phyloP scores from a whole-genome alignment of 306 rosid genomes.

The Fragaria nilgerrensis region DNA sequence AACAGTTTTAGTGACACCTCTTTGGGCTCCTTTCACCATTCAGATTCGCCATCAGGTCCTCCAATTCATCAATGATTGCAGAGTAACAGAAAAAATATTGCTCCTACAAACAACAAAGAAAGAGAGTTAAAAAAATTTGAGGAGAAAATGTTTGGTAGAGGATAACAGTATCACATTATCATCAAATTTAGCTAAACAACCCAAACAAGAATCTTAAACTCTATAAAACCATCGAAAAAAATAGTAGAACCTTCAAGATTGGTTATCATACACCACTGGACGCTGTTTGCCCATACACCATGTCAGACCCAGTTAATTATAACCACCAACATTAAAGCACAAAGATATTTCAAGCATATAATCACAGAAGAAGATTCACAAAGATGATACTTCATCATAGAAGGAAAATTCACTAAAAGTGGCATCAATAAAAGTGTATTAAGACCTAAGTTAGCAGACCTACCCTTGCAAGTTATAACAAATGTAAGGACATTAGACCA shows the following conservation, averaged over 20 bases:
- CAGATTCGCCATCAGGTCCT: conserved; percentile 56
- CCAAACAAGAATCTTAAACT: neutral
- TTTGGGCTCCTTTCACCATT: conserved; percentile 24
- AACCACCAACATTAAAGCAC: neutral
- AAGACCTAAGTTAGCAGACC: neutral
- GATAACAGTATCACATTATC: neutral
- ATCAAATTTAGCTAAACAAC: neutral
- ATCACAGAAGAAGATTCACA: neutral
- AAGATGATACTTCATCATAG: neutral
- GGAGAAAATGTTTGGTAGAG: neutral
- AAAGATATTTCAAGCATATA: neutral
- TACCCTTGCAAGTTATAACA: neutral
- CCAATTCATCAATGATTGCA: conserved; percentile 63
- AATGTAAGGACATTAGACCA: neutral
- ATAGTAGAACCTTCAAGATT: neutral
- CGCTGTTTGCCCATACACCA: neutral
- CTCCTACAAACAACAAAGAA: conserved; percentile 10
- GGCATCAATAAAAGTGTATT: neutral
- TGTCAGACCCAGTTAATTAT: neutral
- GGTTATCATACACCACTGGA: neutral
- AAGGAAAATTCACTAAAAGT: neutral
- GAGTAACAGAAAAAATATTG: conserved; percentile 62
- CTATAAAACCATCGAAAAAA: neutral
- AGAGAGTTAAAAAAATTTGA: neutral
- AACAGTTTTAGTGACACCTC: conserved; percentile 26